phyloP scores from a whole-genome alignment of 2,329 filamentous ascomycete species.

The Cordyceps cicadae region DNA sequence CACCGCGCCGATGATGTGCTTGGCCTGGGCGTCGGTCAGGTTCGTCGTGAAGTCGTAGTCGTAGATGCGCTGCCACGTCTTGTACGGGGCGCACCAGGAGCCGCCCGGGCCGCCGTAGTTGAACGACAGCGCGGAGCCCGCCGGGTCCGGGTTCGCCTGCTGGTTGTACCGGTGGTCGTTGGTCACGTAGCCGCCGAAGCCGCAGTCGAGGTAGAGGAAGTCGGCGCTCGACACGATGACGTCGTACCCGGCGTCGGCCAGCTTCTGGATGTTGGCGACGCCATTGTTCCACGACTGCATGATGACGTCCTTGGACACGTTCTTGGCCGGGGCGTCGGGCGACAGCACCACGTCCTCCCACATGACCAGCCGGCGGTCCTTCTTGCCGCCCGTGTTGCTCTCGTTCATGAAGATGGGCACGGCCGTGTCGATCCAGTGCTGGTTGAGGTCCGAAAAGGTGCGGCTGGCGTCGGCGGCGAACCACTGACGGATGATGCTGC shows the following conservation, averaged over 20 bases:
- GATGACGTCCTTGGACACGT: conserved; percentile 41
- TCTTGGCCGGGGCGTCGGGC: conserved; percentile 33
- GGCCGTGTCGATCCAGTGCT: conserved; percentile 45
- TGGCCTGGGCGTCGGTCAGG: conserved; percentile 36
- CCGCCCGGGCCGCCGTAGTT: conserved; percentile 46
- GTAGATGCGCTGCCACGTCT: conserved; percentile 53
- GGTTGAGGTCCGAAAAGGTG: conserved; percentile 41
- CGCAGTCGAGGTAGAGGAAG: conserved; percentile 50
- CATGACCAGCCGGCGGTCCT: conserved; percentile 45
- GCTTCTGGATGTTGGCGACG: conserved; percentile 40
- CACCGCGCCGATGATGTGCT: conserved; percentile 42
- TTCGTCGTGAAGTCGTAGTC: conserved; percentile 46
- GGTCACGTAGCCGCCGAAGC: conserved; percentile 42
- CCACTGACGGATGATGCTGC: conserved; percentile 38
- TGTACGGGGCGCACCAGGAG: conserved; percentile 52
- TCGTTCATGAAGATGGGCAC: conserved; percentile 38
- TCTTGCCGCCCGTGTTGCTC: conserved; percentile 16
- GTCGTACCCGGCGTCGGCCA: conserved; percentile 41
- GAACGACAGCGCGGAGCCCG: conserved; percentile 33
- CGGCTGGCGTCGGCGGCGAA: conserved; percentile 38
- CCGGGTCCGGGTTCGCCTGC: conserved; percentile 39
- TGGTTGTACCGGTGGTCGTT: conserved; percentile 51
- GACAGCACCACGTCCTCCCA: conserved; percentile 46
- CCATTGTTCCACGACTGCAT: conserved; percentile 50
- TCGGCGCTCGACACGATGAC: conserved; percentile 48